Evolutionary conservation across 2,329 filamentous ascomycete species (phyloP), one percentile per base, ranked within the genome.

Genomic region (Canariomyces notabilis): DNA sequence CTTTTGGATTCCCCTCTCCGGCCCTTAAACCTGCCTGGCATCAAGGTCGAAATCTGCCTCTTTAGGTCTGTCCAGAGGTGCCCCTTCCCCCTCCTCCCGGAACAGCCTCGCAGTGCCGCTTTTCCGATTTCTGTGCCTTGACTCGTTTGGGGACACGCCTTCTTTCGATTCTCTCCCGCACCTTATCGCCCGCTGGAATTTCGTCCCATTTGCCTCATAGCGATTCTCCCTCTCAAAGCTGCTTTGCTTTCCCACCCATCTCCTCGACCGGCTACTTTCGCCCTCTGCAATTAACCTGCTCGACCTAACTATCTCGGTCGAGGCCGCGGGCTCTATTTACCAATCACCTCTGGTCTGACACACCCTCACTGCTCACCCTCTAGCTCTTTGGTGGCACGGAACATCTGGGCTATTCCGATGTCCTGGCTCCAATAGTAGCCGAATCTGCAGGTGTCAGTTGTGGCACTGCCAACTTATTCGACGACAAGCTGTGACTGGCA

Each of bases 401-500:
- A 52, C 42, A 19, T 35, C 44, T 39, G 36, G 40, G 45, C 36
- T 38, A 38, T 42, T 39, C 49, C 52, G 49, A 60, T 60, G 58
- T 56, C 32, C 51, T 42, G 46, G 40, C 41, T 48, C 40, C 49
- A 54, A 49, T 56, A 56, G 37, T 46, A 39, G 44, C 43, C 50
- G 38, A 51, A 40, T 42, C 46, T 37, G 50, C 51, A 53, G 45
- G 52, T 54, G 58, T 55, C 58, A 53, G 44, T 48, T 39, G 50
- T 42, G 52, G 41, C 54, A 53, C 55, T 55, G 47, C 49, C 46
- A 49, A 40, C 40, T 40, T 49, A 48, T 44, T 40, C 38, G 46
- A 41, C 38, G 44, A 47, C 49, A 51, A 50, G 56, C 57, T 51
- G 56, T 55, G 50, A 57, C 49, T 52, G 53, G 46, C 45, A 53